Evolutionary conservation across 78 protist species (phyloP), one percentile per base, ranked within the genome.

Genomic region (Dictyostelium capitatum): DNA sequence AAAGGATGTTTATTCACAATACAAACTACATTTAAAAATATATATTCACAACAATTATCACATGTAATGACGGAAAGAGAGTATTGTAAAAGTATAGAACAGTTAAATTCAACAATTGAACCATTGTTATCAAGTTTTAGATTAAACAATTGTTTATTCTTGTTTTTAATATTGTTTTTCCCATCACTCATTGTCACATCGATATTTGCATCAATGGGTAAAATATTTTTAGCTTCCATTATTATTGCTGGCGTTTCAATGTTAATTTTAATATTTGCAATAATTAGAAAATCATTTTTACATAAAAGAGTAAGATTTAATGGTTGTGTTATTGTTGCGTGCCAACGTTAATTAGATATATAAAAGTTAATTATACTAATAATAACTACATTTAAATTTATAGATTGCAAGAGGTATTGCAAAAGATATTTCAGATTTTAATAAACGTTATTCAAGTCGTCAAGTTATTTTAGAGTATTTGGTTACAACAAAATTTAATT

Each of bases 401-500:
- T 28, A 65, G 73, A 32, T 65, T 30, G 37, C 30, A 25, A 20
- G 2, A 4, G 46, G 46, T 14, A 30, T 65, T 28, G 14, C 73
- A 12, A 65, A 15, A 14, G 73, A 65, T 65, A 65, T 65, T 30
- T 12, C n/a, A 65, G 46, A 23, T 30, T 65, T 65, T 65, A 65
- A 65, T 65, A 65, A 65, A 30, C 7, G 73, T 19, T 65, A 25
- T 65, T 32, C 25, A 65, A 11, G n/a, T 65, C 73, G 73, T 65
- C 73, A 65, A 65, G 46, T 65, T 30, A 25, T 30, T 28, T 65
- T 65, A 65, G 73, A 65, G n/a, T 65, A 65, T 30, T 65, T 65
- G 28, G 73, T 65, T 28, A 65, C 73, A 5, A 65, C 73, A 30
- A 65, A 30, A 12, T 65, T 30, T 65, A 30, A 23, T 30, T 41